Evolutionary conservation across 176 grass and related monocot species (phyloP).

Genomic region (Oryza glumipatula): DNA sequence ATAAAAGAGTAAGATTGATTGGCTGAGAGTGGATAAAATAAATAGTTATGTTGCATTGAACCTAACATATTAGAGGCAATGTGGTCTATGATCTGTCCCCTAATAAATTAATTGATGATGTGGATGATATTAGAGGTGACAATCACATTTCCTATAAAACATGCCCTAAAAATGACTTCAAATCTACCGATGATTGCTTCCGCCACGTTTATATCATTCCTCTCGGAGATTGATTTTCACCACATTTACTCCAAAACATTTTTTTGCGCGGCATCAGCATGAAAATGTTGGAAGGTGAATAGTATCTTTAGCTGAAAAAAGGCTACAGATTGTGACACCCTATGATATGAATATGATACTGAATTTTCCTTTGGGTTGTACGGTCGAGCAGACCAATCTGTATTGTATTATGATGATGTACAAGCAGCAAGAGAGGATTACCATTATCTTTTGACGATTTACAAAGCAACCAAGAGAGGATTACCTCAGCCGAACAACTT

Average conservation of each 20-base stretch:
- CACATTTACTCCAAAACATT: background rate
- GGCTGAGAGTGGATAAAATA: too few relatives aligned
- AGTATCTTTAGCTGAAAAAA: background rate
- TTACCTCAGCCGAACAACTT: background rate
- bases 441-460: background rate
- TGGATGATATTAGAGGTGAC: too few relatives aligned
- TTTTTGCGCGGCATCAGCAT: background rate
- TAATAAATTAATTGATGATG: too few relatives aligned
- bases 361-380: slow-evolving; percentile 24
- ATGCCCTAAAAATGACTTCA: background rate
- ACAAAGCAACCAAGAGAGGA: background rate
- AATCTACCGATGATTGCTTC: background rate
- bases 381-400: slow-evolving; percentile 39
- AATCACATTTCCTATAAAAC: too few relatives aligned
- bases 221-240: background rate
- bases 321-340: background rate
- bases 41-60: too few relatives aligned
- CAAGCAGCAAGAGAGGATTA: background rate
- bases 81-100: too few relatives aligned
- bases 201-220: background rate
- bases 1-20: too few relatives aligned
- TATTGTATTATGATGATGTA: slow-evolving; percentile 14
- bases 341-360: background rate
- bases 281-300: background rate
- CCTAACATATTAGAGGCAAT: too few relatives aligned